phyloP scores from a whole-genome alignment of 2,329 filamentous ascomycete genomes.

The Penicillium brasilianum region DNA sequence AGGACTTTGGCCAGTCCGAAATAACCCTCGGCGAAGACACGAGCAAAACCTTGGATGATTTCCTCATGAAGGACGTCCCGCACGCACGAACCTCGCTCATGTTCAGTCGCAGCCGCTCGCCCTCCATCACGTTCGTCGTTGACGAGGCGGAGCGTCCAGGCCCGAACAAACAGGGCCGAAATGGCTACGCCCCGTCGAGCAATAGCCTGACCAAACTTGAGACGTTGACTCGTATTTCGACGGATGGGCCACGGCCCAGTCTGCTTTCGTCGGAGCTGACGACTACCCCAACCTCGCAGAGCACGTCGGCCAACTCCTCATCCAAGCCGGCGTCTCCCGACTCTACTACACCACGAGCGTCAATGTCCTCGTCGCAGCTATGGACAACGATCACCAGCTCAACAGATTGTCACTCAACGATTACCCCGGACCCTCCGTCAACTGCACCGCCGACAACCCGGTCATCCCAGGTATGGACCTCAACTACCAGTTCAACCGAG shows the following conservation, averaged over 20 bases:
- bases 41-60: conserved; percentile 23
- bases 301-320: neutral
- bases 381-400: neutral
- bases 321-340: conserved; percentile 8
- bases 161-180: conserved; percentile 3
- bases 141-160: conserved; percentile 15
- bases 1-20: conserved; percentile 28
- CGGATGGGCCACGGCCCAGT: conserved; percentile 8
- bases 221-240: conserved; percentile 12
- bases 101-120: conserved; percentile 35
- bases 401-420: neutral
- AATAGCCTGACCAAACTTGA: conserved; percentile 14
- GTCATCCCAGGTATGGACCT: conserved; percentile 23
- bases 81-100: conserved; percentile 36
- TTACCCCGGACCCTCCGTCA: neutral
- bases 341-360: conserved; percentile 5
- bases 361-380: neutral
- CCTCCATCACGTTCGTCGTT: conserved; percentile 29
- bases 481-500: conserved; percentile 13
- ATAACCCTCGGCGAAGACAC: conserved; percentile 29
- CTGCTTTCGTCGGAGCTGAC: conserved; percentile 12
- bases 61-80: conserved; percentile 25
- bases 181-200: conserved; percentile 9
- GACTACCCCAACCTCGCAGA: neutral
- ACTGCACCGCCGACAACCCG: conserved; percentile 1